Evolutionary conservation across 768 basidiomycete species (phyloP).

Genomic region (Rubroboletus pulcherrimus): DNA sequence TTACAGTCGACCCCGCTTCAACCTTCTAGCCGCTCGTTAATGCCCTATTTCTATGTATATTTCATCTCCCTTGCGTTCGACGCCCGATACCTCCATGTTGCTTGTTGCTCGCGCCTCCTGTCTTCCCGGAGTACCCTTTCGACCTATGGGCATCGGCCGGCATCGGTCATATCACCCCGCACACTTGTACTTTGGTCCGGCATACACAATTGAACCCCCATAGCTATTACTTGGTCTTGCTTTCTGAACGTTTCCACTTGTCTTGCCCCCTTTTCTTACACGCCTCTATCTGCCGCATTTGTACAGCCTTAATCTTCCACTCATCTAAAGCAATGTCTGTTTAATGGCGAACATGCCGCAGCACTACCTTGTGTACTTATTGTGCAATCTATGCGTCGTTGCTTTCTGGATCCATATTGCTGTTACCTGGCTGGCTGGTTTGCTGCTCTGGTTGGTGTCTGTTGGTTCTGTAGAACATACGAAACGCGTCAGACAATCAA

Average conservation of each 20-base stretch:
- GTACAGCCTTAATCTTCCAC: constrained; percentile 37
- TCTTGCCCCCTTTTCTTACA: constrained; percentile 22
- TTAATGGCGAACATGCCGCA: constrained; percentile 36
- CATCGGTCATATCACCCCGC: constrained; percentile 49
- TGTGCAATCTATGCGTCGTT: constrained; percentile 36
- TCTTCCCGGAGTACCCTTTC: constrained; percentile 33
- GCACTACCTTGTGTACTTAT: constrained; percentile 39
- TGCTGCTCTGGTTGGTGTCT: too few relatives aligned
- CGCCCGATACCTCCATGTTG: constrained; percentile 32
- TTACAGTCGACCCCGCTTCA: constrained; percentile 15
- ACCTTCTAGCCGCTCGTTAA: constrained; percentile 27
- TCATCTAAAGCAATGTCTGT: constrained; percentile 41
- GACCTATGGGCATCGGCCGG: constrained; percentile 34
- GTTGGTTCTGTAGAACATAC: neutral
- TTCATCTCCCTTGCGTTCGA: constrained; percentile 33
- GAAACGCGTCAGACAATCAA: too few relatives aligned
- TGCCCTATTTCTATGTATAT: constrained; percentile 38
- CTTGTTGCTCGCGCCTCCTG: constrained; percentile 37
- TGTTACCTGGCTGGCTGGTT: neutral
- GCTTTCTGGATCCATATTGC: constrained; percentile 14
- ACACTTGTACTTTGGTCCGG: constrained; percentile 69
- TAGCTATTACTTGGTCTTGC: constrained; percentile 34
- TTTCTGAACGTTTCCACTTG: constrained; percentile 32
- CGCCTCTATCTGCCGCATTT: constrained; percentile 45
- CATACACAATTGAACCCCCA: constrained; percentile 45